Percentiles rank a stretch among this genome's conserved stretches.
Conservation (phyloP, 2,329 filamentous ascomycete genomes). For the Escovopsis sp. region DNA sequence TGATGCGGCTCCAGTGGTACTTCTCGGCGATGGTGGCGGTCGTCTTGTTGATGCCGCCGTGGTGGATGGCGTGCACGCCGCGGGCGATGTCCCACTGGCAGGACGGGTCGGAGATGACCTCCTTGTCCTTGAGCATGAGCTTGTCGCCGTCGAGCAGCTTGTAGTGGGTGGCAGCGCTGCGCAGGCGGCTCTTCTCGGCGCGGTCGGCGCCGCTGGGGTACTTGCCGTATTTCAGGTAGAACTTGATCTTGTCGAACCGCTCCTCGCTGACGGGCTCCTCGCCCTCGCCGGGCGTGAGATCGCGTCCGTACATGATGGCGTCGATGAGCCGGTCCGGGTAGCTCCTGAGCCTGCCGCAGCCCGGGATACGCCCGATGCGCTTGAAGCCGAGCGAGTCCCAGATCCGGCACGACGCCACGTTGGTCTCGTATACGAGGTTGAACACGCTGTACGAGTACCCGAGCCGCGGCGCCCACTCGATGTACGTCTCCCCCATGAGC, state of each 20-base stretch:
- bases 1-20: slow-evolving; percentile 96
- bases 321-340: slow-evolving; percentile 54
- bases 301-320: slow-evolving; percentile 63
- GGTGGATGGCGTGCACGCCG: slow-evolving; percentile 55
- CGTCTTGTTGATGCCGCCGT: slow-evolving; percentile 96
- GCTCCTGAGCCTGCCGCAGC: slow-evolving; percentile 53
- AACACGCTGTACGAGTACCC: slow-evolving; percentile 89
- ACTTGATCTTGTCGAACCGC: slow-evolving; percentile 96
- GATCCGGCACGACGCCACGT: slow-evolving; percentile 75
- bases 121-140: slow-evolving; percentile 94
- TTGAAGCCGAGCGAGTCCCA: slow-evolving; percentile 91
- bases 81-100: slow-evolving; percentile 83
- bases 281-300: slow-evolving; percentile 40
- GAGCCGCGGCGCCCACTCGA: slow-evolving; percentile 64
- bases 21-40: slow-evolving; percentile 85
- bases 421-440: slow-evolving; percentile 88
- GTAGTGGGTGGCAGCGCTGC: slow-evolving; percentile 90
- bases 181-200: slow-evolving; percentile 85
- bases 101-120: slow-evolving; percentile 82
- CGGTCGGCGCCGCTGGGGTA: slow-evolving; percentile 89
- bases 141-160: slow-evolving; percentile 65
- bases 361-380: slow-evolving; percentile 70
- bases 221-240: slow-evolving; percentile 85
- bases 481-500: slow-evolving; percentile 60
- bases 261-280: slow-evolving; percentile 86